These are phyloP conservation scores for Buxus sempervirens DNA, from an alignment of 164 flowering plant genomes.

Conservation along the genomic window DNA sequence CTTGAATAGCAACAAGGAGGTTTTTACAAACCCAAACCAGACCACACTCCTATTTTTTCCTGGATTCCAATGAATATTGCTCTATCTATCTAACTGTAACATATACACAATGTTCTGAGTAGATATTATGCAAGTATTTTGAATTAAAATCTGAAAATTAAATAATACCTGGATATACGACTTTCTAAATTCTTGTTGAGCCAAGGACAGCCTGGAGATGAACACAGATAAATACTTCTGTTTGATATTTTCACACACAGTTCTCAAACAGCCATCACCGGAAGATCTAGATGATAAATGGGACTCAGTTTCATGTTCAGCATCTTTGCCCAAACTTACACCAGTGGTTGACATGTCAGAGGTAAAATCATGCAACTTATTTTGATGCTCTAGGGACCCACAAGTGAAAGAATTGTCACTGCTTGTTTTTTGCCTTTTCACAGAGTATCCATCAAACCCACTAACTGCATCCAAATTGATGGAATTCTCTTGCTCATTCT, in stretches of 20 bases:
- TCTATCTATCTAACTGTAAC: neutral
- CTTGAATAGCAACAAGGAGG: too few species aligned
- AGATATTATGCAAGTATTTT: neutral
- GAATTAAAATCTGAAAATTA: neutral
- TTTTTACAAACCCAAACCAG: too few species aligned
- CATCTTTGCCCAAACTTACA: constrained; percentile 15
- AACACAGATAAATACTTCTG: constrained; percentile 65
- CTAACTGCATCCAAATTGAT: constrained; percentile 19
- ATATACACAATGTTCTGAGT: neutral
- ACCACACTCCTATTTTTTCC: too few species aligned
- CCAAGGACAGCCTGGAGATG: constrained; percentile 56
- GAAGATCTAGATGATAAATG: constrained; percentile 19
- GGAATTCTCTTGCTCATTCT: constrained; percentile 18
- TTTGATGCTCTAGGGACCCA: constrained; percentile 11
- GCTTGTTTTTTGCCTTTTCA: constrained; percentile 35
- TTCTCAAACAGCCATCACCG: constrained; percentile 31
- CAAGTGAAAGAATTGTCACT: constrained; percentile 19
- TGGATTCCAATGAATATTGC: too few species aligned
- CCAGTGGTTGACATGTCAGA: constrained; percentile 17
- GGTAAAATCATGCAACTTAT: constrained; percentile 11
- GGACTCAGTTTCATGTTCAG: constrained; percentile 18
- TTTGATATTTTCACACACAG: constrained; percentile 53
- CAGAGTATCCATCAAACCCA: constrained; percentile 18
- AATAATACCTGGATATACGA: constrained; percentile 58
- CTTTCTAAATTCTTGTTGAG: constrained; percentile 72